phyloP scores from a whole-genome alignment of 495 filamentous ascomycete species.

The Chaetomium cochliodes region DNA sequence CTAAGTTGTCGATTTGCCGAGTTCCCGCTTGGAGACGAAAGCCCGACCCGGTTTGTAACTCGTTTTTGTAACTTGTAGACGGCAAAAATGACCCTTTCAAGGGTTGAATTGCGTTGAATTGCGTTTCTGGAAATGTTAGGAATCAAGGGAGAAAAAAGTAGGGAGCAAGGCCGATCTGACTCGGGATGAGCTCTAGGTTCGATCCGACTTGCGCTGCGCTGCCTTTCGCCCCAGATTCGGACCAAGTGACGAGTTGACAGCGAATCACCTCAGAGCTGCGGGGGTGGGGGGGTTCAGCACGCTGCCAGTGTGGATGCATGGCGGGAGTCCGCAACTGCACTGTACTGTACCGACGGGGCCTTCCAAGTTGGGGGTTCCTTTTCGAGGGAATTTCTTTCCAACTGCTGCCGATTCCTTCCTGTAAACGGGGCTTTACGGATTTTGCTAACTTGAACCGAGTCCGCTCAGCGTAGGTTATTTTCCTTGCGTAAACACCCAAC shows the following conservation, averaged over 20 bases:
- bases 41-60: neutral
- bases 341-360: neutral
- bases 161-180: neutral
- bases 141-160: neutral
- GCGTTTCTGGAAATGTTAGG: neutral
- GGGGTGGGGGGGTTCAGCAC: slow-evolving; percentile 1
- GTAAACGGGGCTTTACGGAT: no score
- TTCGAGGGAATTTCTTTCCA: neutral
- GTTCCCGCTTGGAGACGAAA: neutral
- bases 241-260: neutral
- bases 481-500: no score
- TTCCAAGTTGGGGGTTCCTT: neutral
- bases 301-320: slow-evolving; percentile 9
- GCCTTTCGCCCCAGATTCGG: slow-evolving; percentile 3
- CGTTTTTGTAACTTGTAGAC: neutral
- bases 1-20: neutral
- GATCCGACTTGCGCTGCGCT: neutral
- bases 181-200: neutral
- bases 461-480: no score
- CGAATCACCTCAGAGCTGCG: slow-evolving; percentile 1
- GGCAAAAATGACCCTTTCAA: no score
- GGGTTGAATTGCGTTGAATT: neutral
- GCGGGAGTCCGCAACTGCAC: neutral
- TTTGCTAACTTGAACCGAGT: no score
- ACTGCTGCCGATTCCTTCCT: neutral